Percentiles rank a stretch among this genome's conserved stretches.
Evolutionary conservation across 1,284 basidiomycete species (phyloP).

Genomic region (Puccinia novopanici): DNA sequence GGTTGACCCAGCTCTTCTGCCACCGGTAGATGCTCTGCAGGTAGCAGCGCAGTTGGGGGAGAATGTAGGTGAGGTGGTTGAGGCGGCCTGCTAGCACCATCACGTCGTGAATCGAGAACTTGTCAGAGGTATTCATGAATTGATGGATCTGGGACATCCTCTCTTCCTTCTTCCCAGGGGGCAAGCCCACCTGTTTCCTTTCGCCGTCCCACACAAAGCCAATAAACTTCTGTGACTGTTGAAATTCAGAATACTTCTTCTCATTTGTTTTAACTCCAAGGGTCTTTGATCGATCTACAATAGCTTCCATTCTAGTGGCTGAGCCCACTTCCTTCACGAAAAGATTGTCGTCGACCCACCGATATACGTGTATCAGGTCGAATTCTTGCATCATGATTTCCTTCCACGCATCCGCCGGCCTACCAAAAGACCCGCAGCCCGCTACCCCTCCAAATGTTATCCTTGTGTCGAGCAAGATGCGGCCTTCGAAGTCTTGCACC

Average conservation of each 20-base stretch:
- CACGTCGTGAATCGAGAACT: neutral
- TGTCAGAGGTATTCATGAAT: neutral
- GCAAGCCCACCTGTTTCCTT: neutral
- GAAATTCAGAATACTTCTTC: neutral
- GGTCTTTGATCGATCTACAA: neutral
- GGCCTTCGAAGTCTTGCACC: neutral
- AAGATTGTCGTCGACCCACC: too few species aligned
- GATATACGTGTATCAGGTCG: neutral
- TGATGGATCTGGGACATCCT: neutral
- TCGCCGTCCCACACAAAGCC: neutral
- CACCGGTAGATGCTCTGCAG: neutral
- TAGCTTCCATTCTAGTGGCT: neutral
- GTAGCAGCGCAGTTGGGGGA: neutral
- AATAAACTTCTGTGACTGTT: neutral
- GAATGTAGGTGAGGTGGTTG: neutral
- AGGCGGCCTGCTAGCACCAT: neutral
- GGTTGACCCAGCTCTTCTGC: neutral
- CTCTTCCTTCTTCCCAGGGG: neutral
- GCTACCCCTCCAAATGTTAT: too few species aligned
- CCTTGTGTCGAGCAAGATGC: too few species aligned
- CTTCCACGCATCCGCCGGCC: slow-evolving; percentile 12
- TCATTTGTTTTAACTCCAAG: slow-evolving; percentile 15
- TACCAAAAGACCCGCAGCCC: too few species aligned
- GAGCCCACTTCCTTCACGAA: neutral
- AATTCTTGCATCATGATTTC: neutral